Conservation (phyloP, 208 protist genomes). For the Trypanosoma mega region DNA sequence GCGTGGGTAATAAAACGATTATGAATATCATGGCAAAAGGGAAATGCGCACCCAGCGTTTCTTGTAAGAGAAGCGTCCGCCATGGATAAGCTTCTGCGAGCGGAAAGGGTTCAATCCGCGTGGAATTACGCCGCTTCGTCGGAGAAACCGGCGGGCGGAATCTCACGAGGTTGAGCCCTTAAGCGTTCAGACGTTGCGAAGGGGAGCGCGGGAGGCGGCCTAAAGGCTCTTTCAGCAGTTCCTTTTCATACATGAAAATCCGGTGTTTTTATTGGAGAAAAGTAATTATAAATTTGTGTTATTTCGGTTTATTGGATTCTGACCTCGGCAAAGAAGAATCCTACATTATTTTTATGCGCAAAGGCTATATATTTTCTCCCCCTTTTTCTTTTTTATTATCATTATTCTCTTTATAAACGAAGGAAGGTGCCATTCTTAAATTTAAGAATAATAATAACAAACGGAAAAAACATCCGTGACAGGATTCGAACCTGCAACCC, state of each 20-base stretch:
- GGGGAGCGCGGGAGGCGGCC: background rate
- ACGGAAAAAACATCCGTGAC: slow-evolving; percentile 35
- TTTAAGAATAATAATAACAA: too few species aligned
- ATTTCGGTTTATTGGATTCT: too few species aligned
- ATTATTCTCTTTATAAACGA: too few species aligned
- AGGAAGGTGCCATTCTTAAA: too few species aligned
- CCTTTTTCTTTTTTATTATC: too few species aligned
- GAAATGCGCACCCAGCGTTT: background rate
- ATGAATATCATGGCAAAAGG: background rate
- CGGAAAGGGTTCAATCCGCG: background rate
- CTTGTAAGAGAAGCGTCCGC: background rate
- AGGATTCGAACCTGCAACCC: slow-evolving; percentile 41
- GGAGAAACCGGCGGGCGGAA: slow-evolving; percentile 18
- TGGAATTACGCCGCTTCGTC: background rate
- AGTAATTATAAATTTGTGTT: too few species aligned
- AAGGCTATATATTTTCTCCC: too few species aligned
- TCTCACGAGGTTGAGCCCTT: background rate
- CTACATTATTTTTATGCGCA: too few species aligned
- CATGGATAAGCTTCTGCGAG: background rate
- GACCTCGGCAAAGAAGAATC: too few species aligned
- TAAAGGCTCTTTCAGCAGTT: background rate
- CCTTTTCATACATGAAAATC: background rate
- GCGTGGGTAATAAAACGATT: background rate
- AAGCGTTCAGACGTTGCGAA: background rate
- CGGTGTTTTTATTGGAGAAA: too few species aligned